Evolutionary conservation across 805 yeast genomes (phyloP).

Genomic region (Ogataea neopini): DNA sequence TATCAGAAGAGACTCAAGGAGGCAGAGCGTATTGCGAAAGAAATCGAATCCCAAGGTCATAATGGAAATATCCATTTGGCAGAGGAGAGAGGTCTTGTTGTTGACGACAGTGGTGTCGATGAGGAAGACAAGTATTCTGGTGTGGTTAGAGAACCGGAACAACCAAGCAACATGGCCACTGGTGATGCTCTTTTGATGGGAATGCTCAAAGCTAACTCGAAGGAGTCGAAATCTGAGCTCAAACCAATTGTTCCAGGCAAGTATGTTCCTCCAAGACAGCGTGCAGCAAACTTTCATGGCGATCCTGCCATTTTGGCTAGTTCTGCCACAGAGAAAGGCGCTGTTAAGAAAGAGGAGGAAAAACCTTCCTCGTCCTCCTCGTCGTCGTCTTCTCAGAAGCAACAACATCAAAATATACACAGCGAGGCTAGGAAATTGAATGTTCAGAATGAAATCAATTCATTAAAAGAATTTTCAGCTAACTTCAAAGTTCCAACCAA

Average conservation of each 20-base stretch:
- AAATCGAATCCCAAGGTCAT: constrained; percentile 68
- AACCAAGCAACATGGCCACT: constrained; percentile 8
- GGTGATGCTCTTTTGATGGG: constrained; percentile 32
- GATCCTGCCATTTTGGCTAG: constrained; percentile 71
- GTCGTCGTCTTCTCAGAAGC: constrained; percentile 7
- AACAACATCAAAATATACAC: constrained; percentile 12
- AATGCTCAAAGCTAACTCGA: constrained; percentile 28
- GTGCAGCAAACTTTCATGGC: constrained; percentile 50
- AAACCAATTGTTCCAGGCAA: constrained; percentile 38
- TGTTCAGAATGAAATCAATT: constrained; percentile 64
- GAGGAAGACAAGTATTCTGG: constrained; percentile 97
- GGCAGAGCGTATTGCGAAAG: constrained; percentile 81
- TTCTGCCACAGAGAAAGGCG: constrained; percentile 37
- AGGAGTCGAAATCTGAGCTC: constrained; percentile 23
- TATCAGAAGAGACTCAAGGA: constrained; percentile 60
- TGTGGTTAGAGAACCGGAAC: constrained; percentile 58
- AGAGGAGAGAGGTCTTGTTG: constrained; percentile 81
- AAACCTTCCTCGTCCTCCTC: constrained; percentile 18
- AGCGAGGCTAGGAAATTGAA: constrained; percentile 45
- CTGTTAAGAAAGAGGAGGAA: not conserved
- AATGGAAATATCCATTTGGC: constrained; percentile 79
- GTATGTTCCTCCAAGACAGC: constrained; percentile 58
- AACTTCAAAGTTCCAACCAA: constrained; percentile 61
- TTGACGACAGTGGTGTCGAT: constrained; percentile 85
- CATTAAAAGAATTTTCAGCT: constrained; percentile 76